Base-by-base conservation (phyloP, 1,284 basidiomycete species). In the Rhodotorula sp. region DNA sequence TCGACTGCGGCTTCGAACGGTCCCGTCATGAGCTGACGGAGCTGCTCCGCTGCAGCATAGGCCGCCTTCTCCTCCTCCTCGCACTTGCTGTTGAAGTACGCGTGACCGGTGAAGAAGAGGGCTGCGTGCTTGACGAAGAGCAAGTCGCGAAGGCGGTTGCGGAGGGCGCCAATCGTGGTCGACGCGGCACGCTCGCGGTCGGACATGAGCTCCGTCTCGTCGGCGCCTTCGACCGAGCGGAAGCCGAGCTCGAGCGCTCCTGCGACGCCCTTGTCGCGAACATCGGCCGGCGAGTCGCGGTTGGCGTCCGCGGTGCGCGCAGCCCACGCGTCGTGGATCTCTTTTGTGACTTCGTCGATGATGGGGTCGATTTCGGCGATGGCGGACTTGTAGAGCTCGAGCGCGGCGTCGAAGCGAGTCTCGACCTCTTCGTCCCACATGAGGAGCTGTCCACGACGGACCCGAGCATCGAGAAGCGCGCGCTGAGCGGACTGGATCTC, bases 351-450 rank as follows among this genome's bases (percentile, higher is more conserved):
- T 47, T 62, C 70, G 11, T 66, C 52, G 22, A 74, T 67, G 51
- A 71, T 24, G 24, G 69, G 69, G 22, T 67, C 62, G 13, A 71
- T 13, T 24, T 71, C 64, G 22, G 49, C 53, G 20, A 62, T 7
- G 3, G 68, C 74, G 20, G 27, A 4, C 49, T 64, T 27, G 32
- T 74, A 73, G 8, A 75, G 29, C n/a, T 55, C 58, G n/a, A 78
- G 63, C 15, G 74, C 70, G 7, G 68, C 49, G 46, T 76, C 71
- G 59, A 75, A 75, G 2, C 74, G 58, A 34, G 76, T 66, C 58
- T 76, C 77, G 13, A 68, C 66, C 55, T 76, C 77, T n/a, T 68
- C 55, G 47, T 75, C 72, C 59, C 71, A 74, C 67, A 68, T 73
- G n/a, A 60, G 10, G 22, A 59, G 55, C 55, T 77, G 76, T 6